phyloP scores from a whole-genome alignment of 345 rosid species.

The Eucalyptus cloeziana region DNA sequence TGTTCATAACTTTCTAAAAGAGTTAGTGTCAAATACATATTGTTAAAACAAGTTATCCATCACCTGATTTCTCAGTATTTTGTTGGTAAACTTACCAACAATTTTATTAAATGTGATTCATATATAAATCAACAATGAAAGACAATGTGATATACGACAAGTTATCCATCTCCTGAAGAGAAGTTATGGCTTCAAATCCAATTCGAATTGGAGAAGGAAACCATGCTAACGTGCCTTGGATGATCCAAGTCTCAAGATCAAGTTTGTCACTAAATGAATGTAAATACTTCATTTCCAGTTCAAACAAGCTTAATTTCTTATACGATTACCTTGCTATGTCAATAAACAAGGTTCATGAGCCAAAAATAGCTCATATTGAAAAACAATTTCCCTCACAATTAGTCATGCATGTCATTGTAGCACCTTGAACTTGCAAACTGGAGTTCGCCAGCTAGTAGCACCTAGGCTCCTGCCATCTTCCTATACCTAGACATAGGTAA shows the following conservation, averaged over 20 bases:
- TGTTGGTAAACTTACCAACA: too few species aligned
- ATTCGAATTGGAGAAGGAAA: accelerated
- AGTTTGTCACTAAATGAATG: too few species aligned
- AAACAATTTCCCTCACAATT: not conserved
- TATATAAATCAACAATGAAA: too few species aligned
- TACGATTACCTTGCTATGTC: not conserved
- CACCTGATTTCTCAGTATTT: not conserved
- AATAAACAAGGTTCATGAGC: not conserved
- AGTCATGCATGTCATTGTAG: not conserved
- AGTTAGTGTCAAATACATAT: not conserved
- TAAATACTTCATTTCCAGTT: not conserved
- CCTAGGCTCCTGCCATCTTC: too few species aligned
- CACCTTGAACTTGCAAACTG: not conserved
- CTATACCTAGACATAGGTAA: too few species aligned
- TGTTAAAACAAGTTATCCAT: not conserved
- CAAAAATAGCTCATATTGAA: not conserved
- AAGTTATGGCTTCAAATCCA: too few species aligned
- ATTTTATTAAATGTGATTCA: not conserved
- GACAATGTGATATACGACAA: too few species aligned
- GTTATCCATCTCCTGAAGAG: too few species aligned
- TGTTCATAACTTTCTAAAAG: not conserved
- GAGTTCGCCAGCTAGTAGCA: too few species aligned
- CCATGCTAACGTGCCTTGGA: too few species aligned
- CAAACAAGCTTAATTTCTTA: not conserved
- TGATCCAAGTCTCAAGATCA: too few species aligned